A percentile compares a stretch with the other conserved stretches of the same genome.
Conservation (phyloP, 2,329 filamentous ascomycete species). For the Talaromyces marneffei region DNA sequence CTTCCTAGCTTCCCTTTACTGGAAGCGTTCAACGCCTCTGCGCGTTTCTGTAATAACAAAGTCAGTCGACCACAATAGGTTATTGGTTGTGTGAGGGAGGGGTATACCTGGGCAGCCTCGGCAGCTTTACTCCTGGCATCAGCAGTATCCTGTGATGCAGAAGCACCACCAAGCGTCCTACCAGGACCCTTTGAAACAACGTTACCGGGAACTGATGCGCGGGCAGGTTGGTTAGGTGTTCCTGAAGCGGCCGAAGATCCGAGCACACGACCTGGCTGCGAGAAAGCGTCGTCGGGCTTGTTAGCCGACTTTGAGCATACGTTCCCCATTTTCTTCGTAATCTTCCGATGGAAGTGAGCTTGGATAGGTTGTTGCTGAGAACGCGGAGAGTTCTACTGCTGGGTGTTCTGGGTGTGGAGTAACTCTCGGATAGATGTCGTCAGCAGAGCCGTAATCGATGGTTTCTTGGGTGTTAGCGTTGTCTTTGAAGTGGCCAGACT, state of each 20-base stretch:
- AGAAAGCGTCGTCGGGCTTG: constrained; percentile 55
- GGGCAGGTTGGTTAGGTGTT: constrained; percentile 39
- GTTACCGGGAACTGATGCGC: constrained; percentile 42
- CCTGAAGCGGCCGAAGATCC: constrained; percentile 50
- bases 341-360: neutral
- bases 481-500: neutral
- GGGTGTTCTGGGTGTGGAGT: neutral
- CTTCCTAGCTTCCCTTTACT: constrained; percentile 61
- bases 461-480: no score
- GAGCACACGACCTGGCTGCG: constrained; percentile 66
- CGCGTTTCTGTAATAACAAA: constrained; percentile 55
- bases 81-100: constrained; percentile 1
- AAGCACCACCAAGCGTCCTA: constrained; percentile 59
- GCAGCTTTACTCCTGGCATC: constrained; percentile 71
- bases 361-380: neutral
- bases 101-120: constrained; percentile 73
- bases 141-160: constrained; percentile 28
- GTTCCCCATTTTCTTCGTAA: constrained; percentile 64
- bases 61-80: neutral
- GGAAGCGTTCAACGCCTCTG: constrained; percentile 45
- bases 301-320: constrained; percentile 69
- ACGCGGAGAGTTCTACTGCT: neutral
- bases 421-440: neutral
- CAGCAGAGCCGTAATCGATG: neutral
- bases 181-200: constrained; percentile 46